Evolutionary conservation across 176 grass and related monocot genomes (phyloP).

Genomic region (Calamus simplicifolius): DNA sequence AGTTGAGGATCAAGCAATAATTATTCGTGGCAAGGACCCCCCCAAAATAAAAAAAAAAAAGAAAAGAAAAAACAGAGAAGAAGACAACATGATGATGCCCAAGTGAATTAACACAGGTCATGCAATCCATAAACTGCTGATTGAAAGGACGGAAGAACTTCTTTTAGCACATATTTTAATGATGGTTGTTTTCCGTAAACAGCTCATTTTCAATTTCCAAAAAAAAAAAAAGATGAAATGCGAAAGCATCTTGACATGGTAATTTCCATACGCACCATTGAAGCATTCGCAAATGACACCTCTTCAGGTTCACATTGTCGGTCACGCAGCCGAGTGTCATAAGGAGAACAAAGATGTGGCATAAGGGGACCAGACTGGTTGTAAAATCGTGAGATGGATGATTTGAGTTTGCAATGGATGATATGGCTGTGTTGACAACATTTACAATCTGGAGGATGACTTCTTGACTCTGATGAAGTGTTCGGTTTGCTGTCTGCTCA

Average conservation of each 20-base stretch:
- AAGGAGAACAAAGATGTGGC: constrained; percentile 48
- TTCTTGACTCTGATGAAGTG: constrained; percentile 45
- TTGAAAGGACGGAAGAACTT: no score
- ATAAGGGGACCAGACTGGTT: constrained; percentile 43
- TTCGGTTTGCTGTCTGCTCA: constrained; percentile 24
- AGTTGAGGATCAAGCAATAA: no score
- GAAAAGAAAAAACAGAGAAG: no score
- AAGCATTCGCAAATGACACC: constrained; percentile 16
- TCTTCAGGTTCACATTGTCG: constrained; percentile 28
- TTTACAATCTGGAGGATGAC: constrained; percentile 42
- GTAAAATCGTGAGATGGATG: constrained; percentile 19
- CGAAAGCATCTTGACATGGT: neutral
- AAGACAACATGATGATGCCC: no score
- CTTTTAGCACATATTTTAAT: no score
- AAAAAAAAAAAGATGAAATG: no score
- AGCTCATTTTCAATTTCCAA: no score
- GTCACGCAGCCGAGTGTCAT: constrained; percentile 24
- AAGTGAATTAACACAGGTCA: no score
- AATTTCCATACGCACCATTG: neutral
- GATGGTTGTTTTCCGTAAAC: no score
- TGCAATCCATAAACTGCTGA: no score
- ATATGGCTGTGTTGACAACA: constrained; percentile 39
- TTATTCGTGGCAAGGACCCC: no score
- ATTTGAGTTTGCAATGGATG: constrained; percentile 30
- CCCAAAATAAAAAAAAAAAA: no score